Evolutionary conservation across 2,329 filamentous ascomycete species (phyloP).

Genomic region (Lomentospora prolificans): DNA sequence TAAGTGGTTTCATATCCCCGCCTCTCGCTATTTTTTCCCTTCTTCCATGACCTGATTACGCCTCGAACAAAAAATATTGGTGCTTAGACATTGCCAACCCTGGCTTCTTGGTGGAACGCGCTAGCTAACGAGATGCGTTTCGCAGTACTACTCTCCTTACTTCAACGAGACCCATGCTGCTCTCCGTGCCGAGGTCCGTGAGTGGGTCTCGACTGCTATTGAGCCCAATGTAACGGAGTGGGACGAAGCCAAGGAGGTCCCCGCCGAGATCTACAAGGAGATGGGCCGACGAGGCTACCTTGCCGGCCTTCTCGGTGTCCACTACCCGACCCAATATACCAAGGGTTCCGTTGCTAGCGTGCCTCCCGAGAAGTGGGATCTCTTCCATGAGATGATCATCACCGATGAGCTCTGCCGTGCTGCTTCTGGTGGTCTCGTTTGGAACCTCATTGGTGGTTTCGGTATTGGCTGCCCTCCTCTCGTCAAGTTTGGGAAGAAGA

Average conservation of each 20-base stretch:
- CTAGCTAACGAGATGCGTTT: background rate
- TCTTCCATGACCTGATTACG: background rate
- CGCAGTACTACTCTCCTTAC: constrained; percentile 91
- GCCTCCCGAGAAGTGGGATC: constrained; percentile 82
- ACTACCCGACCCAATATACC: constrained; percentile 69
- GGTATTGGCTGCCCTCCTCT: constrained; percentile 89
- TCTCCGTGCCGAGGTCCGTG: constrained; percentile 79
- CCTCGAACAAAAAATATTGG: too few relatives aligned
- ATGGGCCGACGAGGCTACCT: constrained; percentile 92
- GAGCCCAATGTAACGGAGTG: constrained; percentile 91
- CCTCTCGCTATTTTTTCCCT: background rate
- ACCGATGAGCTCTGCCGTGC: constrained; percentile 89
- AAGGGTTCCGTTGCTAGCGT: constrained; percentile 67
- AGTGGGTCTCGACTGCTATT: constrained; percentile 84
- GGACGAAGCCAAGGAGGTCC: constrained; percentile 91
- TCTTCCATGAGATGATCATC: constrained; percentile 94
- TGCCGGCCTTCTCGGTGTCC: constrained; percentile 76
- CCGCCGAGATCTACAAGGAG: constrained; percentile 83
- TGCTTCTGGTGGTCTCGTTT: constrained; percentile 87
- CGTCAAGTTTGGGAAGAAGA: constrained; percentile 82
- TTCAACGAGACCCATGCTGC: constrained; percentile 91
- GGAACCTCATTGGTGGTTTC: constrained; percentile 95
- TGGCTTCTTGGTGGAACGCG: background rate
- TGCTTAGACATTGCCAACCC: background rate
- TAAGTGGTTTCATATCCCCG: too few relatives aligned